Conservation (phyloP, 768 basidiomycete genomes). For the Coprinopsis sp. region DNA sequence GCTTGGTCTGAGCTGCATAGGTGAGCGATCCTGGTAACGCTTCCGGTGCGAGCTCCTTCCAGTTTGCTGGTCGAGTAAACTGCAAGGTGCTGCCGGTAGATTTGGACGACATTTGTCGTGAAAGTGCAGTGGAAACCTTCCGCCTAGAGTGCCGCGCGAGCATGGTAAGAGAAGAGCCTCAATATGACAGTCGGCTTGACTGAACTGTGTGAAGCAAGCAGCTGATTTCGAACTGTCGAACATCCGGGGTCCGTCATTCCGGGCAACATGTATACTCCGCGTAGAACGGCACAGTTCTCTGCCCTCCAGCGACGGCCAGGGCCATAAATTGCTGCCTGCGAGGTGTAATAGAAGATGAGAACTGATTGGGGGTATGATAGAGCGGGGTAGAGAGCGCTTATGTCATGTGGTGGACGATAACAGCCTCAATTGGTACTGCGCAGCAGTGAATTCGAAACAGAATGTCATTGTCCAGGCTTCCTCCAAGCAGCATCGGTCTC, state of each 20-base stretch:
- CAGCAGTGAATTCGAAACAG: too few relatives aligned
- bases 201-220: conserved; percentile 3
- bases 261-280: too few relatives aligned
- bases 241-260: background rate
- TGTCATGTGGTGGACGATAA: too few relatives aligned
- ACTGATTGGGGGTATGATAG: too few relatives aligned
- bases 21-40: conserved; percentile 50
- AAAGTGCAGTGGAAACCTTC: too few relatives aligned
- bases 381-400: too few relatives aligned
- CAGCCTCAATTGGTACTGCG: too few relatives aligned
- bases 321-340: too few relatives aligned
- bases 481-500: background rate
- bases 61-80: conserved; percentile 42
- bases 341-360: too few relatives aligned
- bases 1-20: conserved; percentile 56
- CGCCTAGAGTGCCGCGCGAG: conserved; percentile 9
- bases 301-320: too few relatives aligned
- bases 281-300: too few relatives aligned
- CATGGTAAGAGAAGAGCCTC: conserved; percentile 2
- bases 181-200: background rate
- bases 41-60: conserved; percentile 70
- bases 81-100: conserved; percentile 19
- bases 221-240: conserved; percentile 5
- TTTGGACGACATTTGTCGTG: conserved; percentile 20
- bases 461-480: too few relatives aligned